Evolutionary conservation across 176 grass and related monocot genomes (phyloP).

Genomic region (Zizania latifolia): DNA sequence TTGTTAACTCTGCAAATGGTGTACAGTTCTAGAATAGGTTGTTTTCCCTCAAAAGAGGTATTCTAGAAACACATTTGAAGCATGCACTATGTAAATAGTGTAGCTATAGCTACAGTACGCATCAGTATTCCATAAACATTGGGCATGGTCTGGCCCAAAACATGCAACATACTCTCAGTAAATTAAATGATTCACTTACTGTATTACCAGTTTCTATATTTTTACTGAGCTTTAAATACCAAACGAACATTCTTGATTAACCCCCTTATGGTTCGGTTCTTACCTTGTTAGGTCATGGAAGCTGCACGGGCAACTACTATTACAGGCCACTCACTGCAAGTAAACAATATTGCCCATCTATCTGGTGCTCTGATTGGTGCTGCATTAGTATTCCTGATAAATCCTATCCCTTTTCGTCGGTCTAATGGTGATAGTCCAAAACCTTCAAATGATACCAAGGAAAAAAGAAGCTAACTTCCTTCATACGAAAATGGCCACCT

Average conservation of each 20-base stretch:
- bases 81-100: background rate
- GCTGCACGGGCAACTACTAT: constrained; percentile 69
- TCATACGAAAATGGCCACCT: background rate
- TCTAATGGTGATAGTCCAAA: constrained; percentile 36
- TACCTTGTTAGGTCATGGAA: constrained; percentile 70
- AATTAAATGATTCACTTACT: too few species aligned
- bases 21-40: background rate
- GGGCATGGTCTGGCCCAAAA: too few species aligned
- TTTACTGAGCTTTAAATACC: background rate
- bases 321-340: constrained; percentile 50
- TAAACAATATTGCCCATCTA: constrained; percentile 92
- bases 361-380: constrained; percentile 96
- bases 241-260: constrained; percentile 11
- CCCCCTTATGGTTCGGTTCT: constrained; percentile 12
- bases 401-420: constrained; percentile 50
- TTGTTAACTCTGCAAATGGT: background rate
- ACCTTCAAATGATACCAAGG: constrained; percentile 34
- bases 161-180: too few species aligned
- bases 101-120: background rate
- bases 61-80: background rate
- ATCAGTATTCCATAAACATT: too few species aligned
- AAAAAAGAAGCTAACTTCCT: constrained; percentile 48
- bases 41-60: background rate
- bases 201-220: background rate
- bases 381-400: constrained; percentile 60